Base-by-base conservation (phyloP, 805 yeast genomes). In the Kuraishia borneana region DNA sequence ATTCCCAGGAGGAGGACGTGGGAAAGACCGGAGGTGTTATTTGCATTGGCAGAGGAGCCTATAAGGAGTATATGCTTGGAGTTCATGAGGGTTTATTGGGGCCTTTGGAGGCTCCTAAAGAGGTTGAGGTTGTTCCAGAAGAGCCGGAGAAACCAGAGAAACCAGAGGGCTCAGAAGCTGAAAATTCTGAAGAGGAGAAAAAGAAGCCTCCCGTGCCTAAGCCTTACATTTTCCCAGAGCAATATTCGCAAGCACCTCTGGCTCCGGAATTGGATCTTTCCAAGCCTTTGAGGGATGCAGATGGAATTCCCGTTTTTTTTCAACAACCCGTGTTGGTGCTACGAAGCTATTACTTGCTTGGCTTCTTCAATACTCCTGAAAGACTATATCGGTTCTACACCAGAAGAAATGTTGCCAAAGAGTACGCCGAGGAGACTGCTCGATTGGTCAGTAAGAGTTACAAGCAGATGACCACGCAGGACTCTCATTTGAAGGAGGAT, bases 11-110 rank as follows among this genome's bases (percentile, higher is more conserved):
- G 3, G 33, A 42, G 2, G 63, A 64, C 21, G 68, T 73, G 3
- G 50, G 51, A 10, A 47, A 64, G 20, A 70, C 77, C 6, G 96
- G 96, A 18, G 98, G 97, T 30, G 79, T 87, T 9, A 69, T 92
- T 16, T 83, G 96, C 51, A 60, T 92, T 18, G 99, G 99, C 4
- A 70, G 99, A 53, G 98, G 98, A 37, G 89, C 96, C 0, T 92
- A 73, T 54, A 89, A 89, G 54, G 99, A 92, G 63, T 92, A 85
- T 51, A 53, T 92, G 35, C 68, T 70, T 30, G 99, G 99, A 7
- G 53, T 92, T 8, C 96, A 92, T 46, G 98, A 92, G 60, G 98
- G 98, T 5, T 66, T 92, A 51, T 57, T 92, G 31, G 98, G 98
- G 0, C 97, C 97, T 2, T 60, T 89, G 38, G 85, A 62, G 26